Percentiles rank a stretch among this genome's conserved stretches.
phyloP scores from a whole-genome alignment of 2,329 filamentous ascomycete genomes.

The Emergomyces pasteurianus region DNA sequence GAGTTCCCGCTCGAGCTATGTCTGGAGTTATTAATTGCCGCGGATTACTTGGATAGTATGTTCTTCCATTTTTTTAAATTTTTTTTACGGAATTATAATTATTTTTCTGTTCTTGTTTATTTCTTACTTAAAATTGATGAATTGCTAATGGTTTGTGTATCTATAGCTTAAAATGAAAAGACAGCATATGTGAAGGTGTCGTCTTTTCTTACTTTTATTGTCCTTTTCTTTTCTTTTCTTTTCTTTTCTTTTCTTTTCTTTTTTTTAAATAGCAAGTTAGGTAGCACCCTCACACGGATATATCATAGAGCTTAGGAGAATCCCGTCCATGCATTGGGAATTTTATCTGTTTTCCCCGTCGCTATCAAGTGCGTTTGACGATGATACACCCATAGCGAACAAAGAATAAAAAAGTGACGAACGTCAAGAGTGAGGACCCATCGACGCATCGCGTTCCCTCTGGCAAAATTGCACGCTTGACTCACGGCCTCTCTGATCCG shows the following conservation, averaged over 20 bases:
- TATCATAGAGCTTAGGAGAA: no score
- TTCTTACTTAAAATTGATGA: no score
- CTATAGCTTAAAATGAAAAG: background rate
- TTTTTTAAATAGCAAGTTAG: no score
- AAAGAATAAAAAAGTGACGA: no score
- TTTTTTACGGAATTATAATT: no score
- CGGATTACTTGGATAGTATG: conserved; percentile 49
- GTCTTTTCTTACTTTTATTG: no score
- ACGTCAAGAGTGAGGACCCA: background rate
- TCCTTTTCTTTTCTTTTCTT: no score
- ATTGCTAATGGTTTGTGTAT: background rate
- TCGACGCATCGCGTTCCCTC: conserved; percentile 13
- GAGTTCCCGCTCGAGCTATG: conserved; percentile 54
- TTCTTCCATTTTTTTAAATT: background rate
- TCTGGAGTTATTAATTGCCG: conserved; percentile 53
- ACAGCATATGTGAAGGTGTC: background rate
- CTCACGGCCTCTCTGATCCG: background rate
- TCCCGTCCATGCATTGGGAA: no score
- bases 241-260: no score
- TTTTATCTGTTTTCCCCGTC: background rate
- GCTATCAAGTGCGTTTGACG: background rate
- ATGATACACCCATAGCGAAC: background rate
- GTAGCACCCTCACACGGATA: no score
- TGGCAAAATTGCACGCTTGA: background rate
- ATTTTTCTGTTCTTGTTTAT: background rate